A percentile compares a stretch with the other conserved stretches of the same genome.
phyloP scores from a whole-genome alignment of 768 basidiomycete species.

The Collybiopsis confluens region DNA sequence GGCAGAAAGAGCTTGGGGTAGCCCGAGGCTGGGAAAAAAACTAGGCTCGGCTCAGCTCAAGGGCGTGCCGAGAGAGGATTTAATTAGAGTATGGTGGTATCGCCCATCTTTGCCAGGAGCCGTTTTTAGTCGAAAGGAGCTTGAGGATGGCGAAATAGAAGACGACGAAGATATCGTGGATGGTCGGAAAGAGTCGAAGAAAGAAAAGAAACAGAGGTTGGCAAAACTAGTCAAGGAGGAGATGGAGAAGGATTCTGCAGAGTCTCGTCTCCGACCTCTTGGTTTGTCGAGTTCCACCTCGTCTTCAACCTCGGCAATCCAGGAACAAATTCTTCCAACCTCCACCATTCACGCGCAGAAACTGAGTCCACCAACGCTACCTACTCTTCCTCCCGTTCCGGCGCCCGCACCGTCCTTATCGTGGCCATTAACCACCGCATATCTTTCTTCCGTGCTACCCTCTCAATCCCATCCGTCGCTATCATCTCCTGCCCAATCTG shows the following conservation, averaged over 20 bases:
- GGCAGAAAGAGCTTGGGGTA: conserved; percentile 46
- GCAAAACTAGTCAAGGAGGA: conserved; percentile 12
- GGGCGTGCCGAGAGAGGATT: conserved; percentile 39
- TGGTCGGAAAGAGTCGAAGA: conserved; percentile 26
- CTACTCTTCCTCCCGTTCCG: background rate
- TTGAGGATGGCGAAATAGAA: conserved; percentile 49
- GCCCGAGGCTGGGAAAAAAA: conserved; percentile 37
- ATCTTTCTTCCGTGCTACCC: background rate
- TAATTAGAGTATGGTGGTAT: conserved; percentile 49
- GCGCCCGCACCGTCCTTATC: background rate
- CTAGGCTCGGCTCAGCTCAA: conserved; percentile 32
- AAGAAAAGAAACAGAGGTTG: conserved; percentile 23
- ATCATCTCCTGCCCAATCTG: background rate
- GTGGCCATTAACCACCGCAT: too few relatives aligned
- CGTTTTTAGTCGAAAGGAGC: conserved; percentile 30
- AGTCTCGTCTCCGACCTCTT: conserved; percentile 4
- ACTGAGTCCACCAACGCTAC: background rate
- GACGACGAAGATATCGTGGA: conserved; percentile 23
- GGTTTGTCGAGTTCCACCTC: background rate
- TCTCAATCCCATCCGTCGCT: background rate
- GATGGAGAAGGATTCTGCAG: conserved; percentile 8
- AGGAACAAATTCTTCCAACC: too few relatives aligned
- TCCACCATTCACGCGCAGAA: too few relatives aligned
- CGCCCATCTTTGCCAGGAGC: conserved; percentile 23
- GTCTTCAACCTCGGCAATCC: too few relatives aligned